Conservation (phyloP, 2,329 filamentous ascomycete species). For the Scedosporium boydii region DNA sequence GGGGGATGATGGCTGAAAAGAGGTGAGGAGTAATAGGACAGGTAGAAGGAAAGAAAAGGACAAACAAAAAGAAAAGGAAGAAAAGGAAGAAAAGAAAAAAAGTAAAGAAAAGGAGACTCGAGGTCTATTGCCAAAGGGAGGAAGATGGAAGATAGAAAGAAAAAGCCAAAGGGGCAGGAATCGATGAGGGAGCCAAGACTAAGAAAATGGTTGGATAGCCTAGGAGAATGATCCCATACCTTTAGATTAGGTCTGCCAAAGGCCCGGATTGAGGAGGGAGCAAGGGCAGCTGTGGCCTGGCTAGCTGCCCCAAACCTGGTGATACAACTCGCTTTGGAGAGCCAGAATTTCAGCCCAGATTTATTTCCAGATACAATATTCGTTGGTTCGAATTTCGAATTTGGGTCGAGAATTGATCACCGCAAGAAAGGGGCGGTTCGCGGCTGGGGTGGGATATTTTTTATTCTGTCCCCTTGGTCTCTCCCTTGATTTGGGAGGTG, state of each 20-base stretch:
- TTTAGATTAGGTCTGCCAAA: constrained; percentile 6
- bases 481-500: neutral
- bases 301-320: constrained; percentile 3
- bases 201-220: neutral
- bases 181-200: constrained; percentile 1
- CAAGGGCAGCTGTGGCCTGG: neutral
- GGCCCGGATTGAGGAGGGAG: neutral
- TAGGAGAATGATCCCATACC: constrained; percentile 2
- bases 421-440: neutral
- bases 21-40: neutral
- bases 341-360: neutral
- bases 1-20: neutral
- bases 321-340: neutral
- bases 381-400: neutral
- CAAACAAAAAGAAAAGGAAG: neutral
- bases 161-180: neutral
- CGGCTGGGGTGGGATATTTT: neutral
- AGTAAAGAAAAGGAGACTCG: neutral
- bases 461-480: neutral
- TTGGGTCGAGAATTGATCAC: neutral
- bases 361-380: neutral
- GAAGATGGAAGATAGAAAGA: neutral
- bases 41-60: neutral
- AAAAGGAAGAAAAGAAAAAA: no score
- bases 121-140: neutral